Percentiles rank a stretch among this genome's conserved stretches.
Conservation (phyloP, 1,139 yeast genomes). For the Kodamaea ohmeri region DNA sequence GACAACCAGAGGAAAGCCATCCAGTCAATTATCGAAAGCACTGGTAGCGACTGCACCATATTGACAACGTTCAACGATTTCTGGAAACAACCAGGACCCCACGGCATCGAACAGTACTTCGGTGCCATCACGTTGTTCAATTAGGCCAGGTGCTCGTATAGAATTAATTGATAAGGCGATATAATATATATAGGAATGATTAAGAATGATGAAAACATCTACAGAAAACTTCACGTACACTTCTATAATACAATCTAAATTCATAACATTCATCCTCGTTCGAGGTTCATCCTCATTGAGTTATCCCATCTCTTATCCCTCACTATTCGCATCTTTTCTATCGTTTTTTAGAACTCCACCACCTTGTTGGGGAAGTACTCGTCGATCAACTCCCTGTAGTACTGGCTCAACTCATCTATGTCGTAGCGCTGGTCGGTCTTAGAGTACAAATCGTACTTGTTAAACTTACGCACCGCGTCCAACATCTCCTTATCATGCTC, state of each 20-base stretch:
- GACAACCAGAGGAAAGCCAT: constrained; percentile 74
- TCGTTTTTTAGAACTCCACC: constrained; percentile 47
- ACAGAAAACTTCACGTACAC: too few species aligned
- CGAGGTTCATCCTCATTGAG: too few species aligned
- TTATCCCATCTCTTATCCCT: neutral
- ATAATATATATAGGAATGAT: neutral
- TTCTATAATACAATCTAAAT: too few species aligned
- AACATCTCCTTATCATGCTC: constrained; percentile 62
- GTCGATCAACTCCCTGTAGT: constrained; percentile 61
- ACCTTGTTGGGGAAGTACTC: constrained; percentile 60
- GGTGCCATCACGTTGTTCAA: constrained; percentile 56
- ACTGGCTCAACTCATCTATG: constrained; percentile 50
- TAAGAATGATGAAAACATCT: neutral
- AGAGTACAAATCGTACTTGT: constrained; percentile 67
- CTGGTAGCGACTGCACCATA: constrained; percentile 63
- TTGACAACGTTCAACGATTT: constrained; percentile 74
- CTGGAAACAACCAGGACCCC: constrained; percentile 87
- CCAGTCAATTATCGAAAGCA: constrained; percentile 45
- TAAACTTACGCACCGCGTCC: constrained; percentile 62
- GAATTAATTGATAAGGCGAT: too few species aligned
- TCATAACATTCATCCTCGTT: too few species aligned
- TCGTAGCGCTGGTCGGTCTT: constrained; percentile 52
- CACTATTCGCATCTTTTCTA: neutral
- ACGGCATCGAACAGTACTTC: constrained; percentile 82
- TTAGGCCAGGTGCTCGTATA: constrained; percentile 8